Evolutionary conservation across 2,329 filamentous ascomycete genomes (phyloP).

Genomic region (Aspergillus sp.): DNA sequence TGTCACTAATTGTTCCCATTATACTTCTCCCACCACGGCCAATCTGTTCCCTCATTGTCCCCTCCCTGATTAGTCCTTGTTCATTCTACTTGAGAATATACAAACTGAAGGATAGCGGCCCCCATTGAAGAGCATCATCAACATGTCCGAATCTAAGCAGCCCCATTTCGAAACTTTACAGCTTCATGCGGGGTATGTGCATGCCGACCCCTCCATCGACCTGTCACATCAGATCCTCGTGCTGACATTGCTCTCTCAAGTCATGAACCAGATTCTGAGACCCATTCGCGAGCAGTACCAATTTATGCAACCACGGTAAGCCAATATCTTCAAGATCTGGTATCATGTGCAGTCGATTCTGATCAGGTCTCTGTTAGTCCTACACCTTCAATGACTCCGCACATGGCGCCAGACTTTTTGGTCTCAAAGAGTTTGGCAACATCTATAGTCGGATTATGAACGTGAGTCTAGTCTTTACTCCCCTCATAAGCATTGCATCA

Average conservation of each 20-base stretch:
- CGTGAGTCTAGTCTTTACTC: slow-evolving; percentile 52
- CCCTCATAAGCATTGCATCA: neutral
- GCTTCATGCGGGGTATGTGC: slow-evolving; percentile 74
- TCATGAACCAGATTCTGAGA: slow-evolving; percentile 75
- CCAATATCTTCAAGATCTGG: slow-evolving; percentile 1
- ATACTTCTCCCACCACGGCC: neutral
- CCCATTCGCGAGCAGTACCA: slow-evolving; percentile 86
- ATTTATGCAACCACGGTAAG: slow-evolving; percentile 88
- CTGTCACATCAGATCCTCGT: neutral
- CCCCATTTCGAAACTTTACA: slow-evolving; percentile 79
- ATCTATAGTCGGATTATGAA: slow-evolving; percentile 98
- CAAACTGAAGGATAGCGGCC: neutral
- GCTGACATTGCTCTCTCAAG: slow-evolving; percentile 47
- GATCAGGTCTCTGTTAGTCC: slow-evolving; percentile 56
- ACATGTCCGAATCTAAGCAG: slow-evolving; percentile 40
- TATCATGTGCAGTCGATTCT: neutral
- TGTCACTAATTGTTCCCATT: neutral
- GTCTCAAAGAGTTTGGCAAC: slow-evolving; percentile 95
- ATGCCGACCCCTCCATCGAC: neutral
- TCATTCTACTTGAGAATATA: neutral
- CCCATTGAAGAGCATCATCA: slow-evolving; percentile 3
- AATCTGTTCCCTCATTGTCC: neutral
- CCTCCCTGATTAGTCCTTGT: neutral
- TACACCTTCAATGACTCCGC: slow-evolving; percentile 95
- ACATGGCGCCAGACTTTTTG: slow-evolving; percentile 91